phyloP scores from a whole-genome alignment of 2,329 filamentous ascomycete genomes.

The Pyrenochaeta sp. region DNA sequence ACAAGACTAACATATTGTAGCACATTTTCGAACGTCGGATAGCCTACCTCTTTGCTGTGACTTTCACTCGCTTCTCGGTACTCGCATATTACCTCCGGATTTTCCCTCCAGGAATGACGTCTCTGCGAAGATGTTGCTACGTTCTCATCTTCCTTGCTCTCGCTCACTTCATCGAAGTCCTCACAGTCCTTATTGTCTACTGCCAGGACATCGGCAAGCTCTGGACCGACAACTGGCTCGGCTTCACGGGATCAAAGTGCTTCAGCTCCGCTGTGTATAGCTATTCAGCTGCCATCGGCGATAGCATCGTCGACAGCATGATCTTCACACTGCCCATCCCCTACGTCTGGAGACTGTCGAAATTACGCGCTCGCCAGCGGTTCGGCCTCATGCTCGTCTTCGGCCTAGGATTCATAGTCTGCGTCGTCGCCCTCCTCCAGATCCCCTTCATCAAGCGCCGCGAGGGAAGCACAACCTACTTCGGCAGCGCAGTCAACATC shows the following conservation, averaged over 20 bases:
- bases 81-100: slow-evolving; percentile 47
- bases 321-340: slow-evolving; percentile 36
- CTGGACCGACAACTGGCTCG: slow-evolving; percentile 27
- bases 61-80: slow-evolving; percentile 44
- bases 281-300: slow-evolving; percentile 37
- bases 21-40: slow-evolving; percentile 41
- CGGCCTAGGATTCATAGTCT: slow-evolving; percentile 34
- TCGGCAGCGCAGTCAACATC: slow-evolving; percentile 35
- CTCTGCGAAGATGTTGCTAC: slow-evolving; percentile 25
- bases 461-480: slow-evolving; percentile 25
- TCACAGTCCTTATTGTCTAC: slow-evolving; percentile 29
- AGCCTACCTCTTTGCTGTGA: slow-evolving; percentile 45
- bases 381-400: slow-evolving; percentile 32
- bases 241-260: slow-evolving; percentile 29
- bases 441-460: slow-evolving; percentile 37
- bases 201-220: slow-evolving; percentile 33
- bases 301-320: slow-evolving; percentile 32
- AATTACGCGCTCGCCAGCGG: slow-evolving; percentile 27
- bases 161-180: slow-evolving; percentile 27
- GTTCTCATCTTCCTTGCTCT: slow-evolving; percentile 25
- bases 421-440: slow-evolving; percentile 34
- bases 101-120: slow-evolving; percentile 33
- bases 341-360: slow-evolving; percentile 33
- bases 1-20: slow-evolving; percentile 5
- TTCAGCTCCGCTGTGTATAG: slow-evolving; percentile 35